Base-by-base conservation (phyloP, 805 yeast species). In the Priceomyces fermenticarens region DNA sequence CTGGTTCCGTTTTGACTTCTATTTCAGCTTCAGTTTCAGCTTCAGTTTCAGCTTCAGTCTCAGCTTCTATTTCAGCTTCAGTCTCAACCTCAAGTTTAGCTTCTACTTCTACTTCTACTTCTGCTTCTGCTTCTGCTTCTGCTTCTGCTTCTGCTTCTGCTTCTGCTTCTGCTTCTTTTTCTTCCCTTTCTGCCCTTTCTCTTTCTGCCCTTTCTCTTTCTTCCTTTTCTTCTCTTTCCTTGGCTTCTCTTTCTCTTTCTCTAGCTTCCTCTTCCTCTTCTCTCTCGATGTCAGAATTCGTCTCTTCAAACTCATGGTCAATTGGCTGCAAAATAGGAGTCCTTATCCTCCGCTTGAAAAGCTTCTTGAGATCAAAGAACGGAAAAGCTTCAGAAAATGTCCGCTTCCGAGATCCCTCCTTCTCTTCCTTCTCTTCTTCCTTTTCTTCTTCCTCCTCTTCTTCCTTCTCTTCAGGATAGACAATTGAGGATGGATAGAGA, bases 241-340 rank as follows among this genome's bases (percentile, higher is more conserved):
- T 17, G 4, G 12, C 13, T 17, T 14, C 12, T 10, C 16, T 16
- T 23, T 35, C 26, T 12, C 12, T 10, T 10, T 35, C 37, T n/a
- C 4, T 9, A 25, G 4, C 29, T 12, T 11, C 29, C 12, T 25
- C 29, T 9, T 35, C 17, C 30, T 38, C 41, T 14, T 41, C 53
- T 7, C 44, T 52, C 3, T 44, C 42, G 9, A 42, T 45, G 25
- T 36, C 40, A 12, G 29, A 37, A 7, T 35, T 42, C 25, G 25
- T 6, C n/a, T 15, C 30, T 25, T 35, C 38, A 35, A 35, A 17
- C 20, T 35, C 38, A 26, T 25, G 14, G 25, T 35, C 38, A 20
- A 35, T 17, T 9, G 38, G 15, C 13, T 10, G 5, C 10, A 35
- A 35, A 10, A 35, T 10, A 11, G 38, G 38, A 16, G 17, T 25